These are phyloP conservation scores for Tetracladium marchalianum DNA, from an alignment of 495 filamentous ascomycete species.

Conservation along the genomic window DNA sequence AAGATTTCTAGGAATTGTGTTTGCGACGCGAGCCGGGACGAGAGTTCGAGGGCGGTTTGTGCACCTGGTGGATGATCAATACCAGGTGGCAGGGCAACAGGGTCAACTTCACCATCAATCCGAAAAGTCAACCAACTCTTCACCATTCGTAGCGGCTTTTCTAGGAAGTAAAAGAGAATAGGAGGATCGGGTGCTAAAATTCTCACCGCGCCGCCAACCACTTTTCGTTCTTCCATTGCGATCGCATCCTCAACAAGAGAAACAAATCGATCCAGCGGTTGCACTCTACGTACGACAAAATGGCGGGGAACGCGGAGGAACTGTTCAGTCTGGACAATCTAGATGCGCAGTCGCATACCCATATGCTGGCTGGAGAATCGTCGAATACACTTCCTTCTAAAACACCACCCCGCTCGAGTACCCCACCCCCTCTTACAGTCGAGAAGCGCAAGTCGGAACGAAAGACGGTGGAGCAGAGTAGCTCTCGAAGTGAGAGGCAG, in stretches of 20 bases:
- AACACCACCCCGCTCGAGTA: constrained; percentile 18
- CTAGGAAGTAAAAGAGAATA: not conserved
- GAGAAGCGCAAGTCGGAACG: constrained; percentile 19
- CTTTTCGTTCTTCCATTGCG: not conserved
- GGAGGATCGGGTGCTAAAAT: not conserved
- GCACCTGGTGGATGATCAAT: constrained; percentile 4
- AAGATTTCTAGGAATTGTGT: constrained; percentile 5
- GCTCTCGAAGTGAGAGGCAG: constrained; percentile 6
- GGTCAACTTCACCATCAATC: not conserved
- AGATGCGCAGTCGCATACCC: not conserved
- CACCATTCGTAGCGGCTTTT: not conserved
- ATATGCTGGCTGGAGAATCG: constrained; percentile 6
- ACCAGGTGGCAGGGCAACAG: constrained; percentile 20
- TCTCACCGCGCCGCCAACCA: not conserved
- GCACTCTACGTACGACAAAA: constrained; percentile 1
- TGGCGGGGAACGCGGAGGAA: constrained; percentile 14
- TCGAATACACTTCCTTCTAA: constrained; percentile 12
- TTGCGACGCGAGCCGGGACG: constrained; percentile 1
- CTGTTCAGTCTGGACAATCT: constrained; percentile 4
- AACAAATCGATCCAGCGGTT: not conserved
- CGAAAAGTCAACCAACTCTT: constrained; percentile 5
- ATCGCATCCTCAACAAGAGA: not conserved
- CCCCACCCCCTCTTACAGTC: constrained; percentile 12
- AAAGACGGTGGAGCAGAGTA: constrained; percentile 10
- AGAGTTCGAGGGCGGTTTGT: not conserved